Conservation (phyloP, 2,329 filamentous ascomycete species). For the Metarhizium rileyi region DNA sequence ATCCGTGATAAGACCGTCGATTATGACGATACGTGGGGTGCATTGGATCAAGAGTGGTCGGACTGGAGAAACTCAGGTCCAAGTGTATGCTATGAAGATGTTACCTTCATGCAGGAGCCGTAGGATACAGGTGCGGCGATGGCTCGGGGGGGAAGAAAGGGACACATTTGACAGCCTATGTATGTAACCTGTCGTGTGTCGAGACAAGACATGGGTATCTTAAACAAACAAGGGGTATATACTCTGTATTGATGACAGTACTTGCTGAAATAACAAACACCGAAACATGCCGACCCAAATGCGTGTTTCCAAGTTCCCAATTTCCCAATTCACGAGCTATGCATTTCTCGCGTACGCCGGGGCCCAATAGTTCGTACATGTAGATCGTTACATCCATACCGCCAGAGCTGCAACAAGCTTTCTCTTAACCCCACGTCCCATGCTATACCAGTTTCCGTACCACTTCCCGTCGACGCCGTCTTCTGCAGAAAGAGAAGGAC, state of each 20-base stretch:
- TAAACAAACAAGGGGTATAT: not conserved
- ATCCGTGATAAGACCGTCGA: constrained; percentile 39
- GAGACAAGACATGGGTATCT: too few species aligned
- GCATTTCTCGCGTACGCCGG: not conserved
- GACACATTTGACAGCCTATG: too few species aligned
- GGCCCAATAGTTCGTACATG: not conserved
- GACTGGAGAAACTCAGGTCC: constrained; percentile 28
- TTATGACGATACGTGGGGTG: constrained; percentile 43
- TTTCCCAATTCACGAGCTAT: not conserved
- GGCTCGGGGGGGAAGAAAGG: too few species aligned
- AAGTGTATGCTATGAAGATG: constrained; percentile 27
- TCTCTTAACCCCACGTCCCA: too few species aligned
- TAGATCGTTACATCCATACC: not conserved
- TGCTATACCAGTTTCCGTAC: too few species aligned
- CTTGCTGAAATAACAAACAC: not conserved
- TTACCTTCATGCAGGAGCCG: constrained; percentile 27
- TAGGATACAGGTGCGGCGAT: too few species aligned
- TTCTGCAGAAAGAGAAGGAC: too few species aligned
- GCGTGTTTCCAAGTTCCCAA: not conserved
- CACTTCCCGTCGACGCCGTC: too few species aligned
- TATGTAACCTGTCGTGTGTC: too few species aligned
- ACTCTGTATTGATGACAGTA: not conserved
- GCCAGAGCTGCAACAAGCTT: not conserved
- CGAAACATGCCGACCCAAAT: not conserved
- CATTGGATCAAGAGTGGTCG: constrained; percentile 33